Evolutionary conservation across 2,329 filamentous ascomycete genomes (phyloP), one percentile per base, ranked within the genome.

Genomic region (Colletotrichum aenigma): DNA sequence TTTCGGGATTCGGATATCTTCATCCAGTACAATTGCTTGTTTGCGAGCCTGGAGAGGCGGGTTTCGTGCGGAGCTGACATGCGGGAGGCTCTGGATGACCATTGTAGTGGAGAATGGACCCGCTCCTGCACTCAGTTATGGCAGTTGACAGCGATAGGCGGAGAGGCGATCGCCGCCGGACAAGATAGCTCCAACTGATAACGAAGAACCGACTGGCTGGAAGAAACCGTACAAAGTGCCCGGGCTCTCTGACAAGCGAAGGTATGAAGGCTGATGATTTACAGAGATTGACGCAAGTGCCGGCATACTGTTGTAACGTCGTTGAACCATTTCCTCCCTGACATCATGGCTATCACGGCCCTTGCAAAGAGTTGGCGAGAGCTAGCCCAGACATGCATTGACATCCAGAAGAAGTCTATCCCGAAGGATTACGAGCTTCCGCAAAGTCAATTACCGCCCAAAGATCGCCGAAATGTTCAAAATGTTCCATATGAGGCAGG

Each of bases 341-440:
- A 52, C 38, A 62, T 38, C 7, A 73, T 73, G 66, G 38, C 21
- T 6, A 70, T 43, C 8, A 69, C 7, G 9, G 21, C 21, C 16
- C 21, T 34, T 18, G 1, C 56, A n/a, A 30, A 28, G 15, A 36
- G 36, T 55, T 74, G 71, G 71, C 10, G 38, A 21, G 65, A 74
- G 24, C 66, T 70, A 3, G 30, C 71, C 9, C 43, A 43, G 26
- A 16, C 15, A 4, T 74, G 71, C 21, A 36, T 74, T 7, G 56
- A 64, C 8, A 62, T 74, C 3, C 71, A 74, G 58, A 28, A 58
- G 10, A 81, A 83, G 66, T 89, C 89, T 1, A 91, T 93, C 62
- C 91, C 92, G 1, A 74, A 84, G 2, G 88, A 92, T 79, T 93
- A 90, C 88, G 84, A 86, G 68, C 87, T 94, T 10, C 89, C 91